phyloP scores from a whole-genome alignment of 805 yeast species.

The Komagataella phaffii region DNA sequence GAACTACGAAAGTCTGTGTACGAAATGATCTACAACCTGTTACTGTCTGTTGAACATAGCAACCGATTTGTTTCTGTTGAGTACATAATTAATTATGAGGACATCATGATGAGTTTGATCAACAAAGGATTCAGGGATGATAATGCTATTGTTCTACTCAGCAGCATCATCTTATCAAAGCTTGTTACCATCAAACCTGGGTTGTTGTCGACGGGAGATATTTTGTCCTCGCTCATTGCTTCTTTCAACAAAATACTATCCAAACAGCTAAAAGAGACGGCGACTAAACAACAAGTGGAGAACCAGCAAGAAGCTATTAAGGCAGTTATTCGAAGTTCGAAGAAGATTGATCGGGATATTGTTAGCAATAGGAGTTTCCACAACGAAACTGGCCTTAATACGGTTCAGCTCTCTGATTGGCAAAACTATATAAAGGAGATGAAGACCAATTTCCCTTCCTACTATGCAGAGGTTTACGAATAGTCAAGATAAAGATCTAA shows the following conservation, averaged over 20 bases:
- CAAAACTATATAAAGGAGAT: neutral
- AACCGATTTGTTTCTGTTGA: slow-evolving; percentile 6
- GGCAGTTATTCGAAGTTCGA: slow-evolving; percentile 17
- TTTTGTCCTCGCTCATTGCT: slow-evolving; percentile 14
- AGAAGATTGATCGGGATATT: slow-evolving; percentile 8
- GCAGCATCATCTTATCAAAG: slow-evolving; percentile 29
- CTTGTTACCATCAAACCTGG: slow-evolving; percentile 19
- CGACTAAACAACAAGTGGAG: slow-evolving; percentile 58
- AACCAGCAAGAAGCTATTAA: slow-evolving; percentile 30
- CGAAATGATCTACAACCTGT: slow-evolving; percentile 50
- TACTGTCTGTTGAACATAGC: slow-evolving; percentile 18
- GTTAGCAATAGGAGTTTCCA: neutral
- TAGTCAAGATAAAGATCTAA: neutral
- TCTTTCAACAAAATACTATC: slow-evolving; percentile 28
- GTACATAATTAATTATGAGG: slow-evolving; percentile 13
- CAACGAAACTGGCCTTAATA: neutral
- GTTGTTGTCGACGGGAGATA: slow-evolving; percentile 5
- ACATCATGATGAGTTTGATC: slow-evolving; percentile 26
- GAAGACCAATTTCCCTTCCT: neutral
- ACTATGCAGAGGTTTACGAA: neutral
- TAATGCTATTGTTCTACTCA: slow-evolving; percentile 42
- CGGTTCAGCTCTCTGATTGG: neutral
- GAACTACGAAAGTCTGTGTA: slow-evolving; percentile 61
- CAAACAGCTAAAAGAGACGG: slow-evolving; percentile 40
- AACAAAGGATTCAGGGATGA: slow-evolving; percentile 43